Base-by-base conservation (phyloP, 768 basidiomycete species). In the Chalciporus sphaerocephalus region DNA sequence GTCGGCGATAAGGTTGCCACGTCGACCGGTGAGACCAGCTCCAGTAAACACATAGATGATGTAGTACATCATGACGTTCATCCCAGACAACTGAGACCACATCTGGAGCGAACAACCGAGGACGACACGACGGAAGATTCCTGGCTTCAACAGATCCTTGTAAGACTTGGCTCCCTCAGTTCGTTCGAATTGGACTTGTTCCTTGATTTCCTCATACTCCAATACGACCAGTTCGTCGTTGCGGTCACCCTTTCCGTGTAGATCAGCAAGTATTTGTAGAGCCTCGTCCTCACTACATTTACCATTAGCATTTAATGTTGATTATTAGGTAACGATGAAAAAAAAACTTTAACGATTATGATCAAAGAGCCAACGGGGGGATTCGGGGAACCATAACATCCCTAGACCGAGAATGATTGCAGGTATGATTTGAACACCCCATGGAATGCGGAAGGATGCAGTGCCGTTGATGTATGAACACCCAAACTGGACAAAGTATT, bases 401-500 rank as follows among this genome's bases (percentile, higher is more conserved):
- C 86, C 84, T 7, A 76, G 18, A 38, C 77, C 78, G 21, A 89
- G 74, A 10, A 91, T 44, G 47, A 87, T 74, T 6, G 83, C 88
- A 18, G 87, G 87, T 42, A 91, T 87, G 71, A 85, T 75, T 60
- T 89, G 87, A 21, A 89, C 66, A 45, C 82, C 83, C 85, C 85
- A 87, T 9, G 86, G 87, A 52, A 89, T 83, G 20, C 86, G 81
- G 76, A 87, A 89, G 0, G 85, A 85, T 0, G 84, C 83, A 11
- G 61, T 71, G 24, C 85, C 82, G 16, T 81, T 65, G 60, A 87
- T 83, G 60, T 67, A 65, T 1, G 83, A 87, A 60, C 81, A 84
- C 8, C 84, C 85, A 48, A 86, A 85, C 53, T 85, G 79, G 51
- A 86, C 74, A 61, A 86, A 86, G 67, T 87, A 81, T 51, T 86